Base-by-base conservation (phyloP, 2,329 filamentous ascomycete genomes). In the Fusarium sp. region DNA sequence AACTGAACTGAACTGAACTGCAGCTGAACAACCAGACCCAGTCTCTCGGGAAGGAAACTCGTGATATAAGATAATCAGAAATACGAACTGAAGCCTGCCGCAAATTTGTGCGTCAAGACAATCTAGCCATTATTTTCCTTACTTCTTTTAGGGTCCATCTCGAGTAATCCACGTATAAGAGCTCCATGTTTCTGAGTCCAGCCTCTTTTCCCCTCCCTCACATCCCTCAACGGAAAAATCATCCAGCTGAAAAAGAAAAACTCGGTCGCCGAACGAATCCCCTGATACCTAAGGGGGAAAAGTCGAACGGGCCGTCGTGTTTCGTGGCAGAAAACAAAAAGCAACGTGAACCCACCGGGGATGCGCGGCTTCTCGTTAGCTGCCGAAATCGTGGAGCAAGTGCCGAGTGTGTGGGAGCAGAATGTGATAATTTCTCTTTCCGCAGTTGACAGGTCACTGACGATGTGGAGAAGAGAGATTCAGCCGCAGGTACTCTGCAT, bases 311-410 rank as follows among this genome's bases (percentile, higher is more conserved):
- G 59, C 50, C 70, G 67, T 49, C 44, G 54, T 68, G 69, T 70
- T 72, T 72, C 70, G 65, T 57, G 50, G 41, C 53, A 60, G 60
- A 54, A 44, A 50, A 52, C 48, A 35, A 67, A 58, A 57, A 52
- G 57, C 48, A 54, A 47, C 15, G 48, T 42, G 31, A 23, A 56
- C 8, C 63, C 49, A 57, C 57, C 47, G 49, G 44, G 57, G 57
- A 65, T 57, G 37, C 37, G n/a, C 57, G 63, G 63, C 50, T 52
- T n/a, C 28, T 67, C n/a, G 11, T 52, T 66, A 54, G 61, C 60
- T 65, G 46, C 46, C 62, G 62, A 52, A 47, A 53, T 58, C 60
- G 62, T 66, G 64, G 63, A 29, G 54, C 35, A 66, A 61, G 61
- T 66, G 54, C 61, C 54, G 54, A 49, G 38, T 46, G 41, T 50